Percentiles rank a stretch among this genome's conserved stretches.
Evolutionary conservation across 345 rosid genomes (phyloP).

Genomic region (Nasturtium officinale): DNA sequence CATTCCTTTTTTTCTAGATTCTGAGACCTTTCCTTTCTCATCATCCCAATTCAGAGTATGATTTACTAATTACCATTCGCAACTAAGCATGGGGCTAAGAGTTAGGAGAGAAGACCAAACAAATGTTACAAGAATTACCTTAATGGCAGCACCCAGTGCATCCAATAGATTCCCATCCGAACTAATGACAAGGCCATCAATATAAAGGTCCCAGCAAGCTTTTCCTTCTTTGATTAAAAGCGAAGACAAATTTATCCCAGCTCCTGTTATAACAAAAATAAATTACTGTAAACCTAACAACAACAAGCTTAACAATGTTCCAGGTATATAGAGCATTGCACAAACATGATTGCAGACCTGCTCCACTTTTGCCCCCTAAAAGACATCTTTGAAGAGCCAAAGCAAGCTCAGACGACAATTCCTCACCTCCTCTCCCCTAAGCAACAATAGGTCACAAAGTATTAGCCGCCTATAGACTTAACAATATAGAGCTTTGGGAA

Average conservation of each 20-base stretch:
- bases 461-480: conserved; percentile 15
- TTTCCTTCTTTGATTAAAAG: conserved; percentile 77
- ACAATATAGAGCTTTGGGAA: not conserved
- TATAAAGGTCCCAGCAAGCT: conserved; percentile 91
- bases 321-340: not conserved
- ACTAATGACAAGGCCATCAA: conserved; percentile 84
- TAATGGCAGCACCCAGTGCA: conserved; percentile 81
- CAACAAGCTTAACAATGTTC: conserved; percentile 5
- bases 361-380: conserved; percentile 87
- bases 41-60: conserved; percentile 2
- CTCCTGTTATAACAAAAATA: conserved; percentile 54
- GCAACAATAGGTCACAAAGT: conserved; percentile 13
- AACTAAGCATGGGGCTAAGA: not conserved
- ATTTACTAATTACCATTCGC: conserved; percentile 1
- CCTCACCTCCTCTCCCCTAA: conserved; percentile 97
- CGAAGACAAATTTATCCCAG: conserved; percentile 79
- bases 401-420: conserved; percentile 78
- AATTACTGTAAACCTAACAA: conserved; percentile 21
- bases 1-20: not conserved
- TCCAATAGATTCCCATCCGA: conserved; percentile 87
- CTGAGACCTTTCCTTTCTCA: not conserved
- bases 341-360: conserved; percentile 54
- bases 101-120: not conserved
- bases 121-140: conserved; percentile 49
- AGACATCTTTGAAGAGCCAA: conserved; percentile 72